Evolutionary conservation across 1,139 yeast species (phyloP).

Genomic region (Pichia cactophila): DNA sequence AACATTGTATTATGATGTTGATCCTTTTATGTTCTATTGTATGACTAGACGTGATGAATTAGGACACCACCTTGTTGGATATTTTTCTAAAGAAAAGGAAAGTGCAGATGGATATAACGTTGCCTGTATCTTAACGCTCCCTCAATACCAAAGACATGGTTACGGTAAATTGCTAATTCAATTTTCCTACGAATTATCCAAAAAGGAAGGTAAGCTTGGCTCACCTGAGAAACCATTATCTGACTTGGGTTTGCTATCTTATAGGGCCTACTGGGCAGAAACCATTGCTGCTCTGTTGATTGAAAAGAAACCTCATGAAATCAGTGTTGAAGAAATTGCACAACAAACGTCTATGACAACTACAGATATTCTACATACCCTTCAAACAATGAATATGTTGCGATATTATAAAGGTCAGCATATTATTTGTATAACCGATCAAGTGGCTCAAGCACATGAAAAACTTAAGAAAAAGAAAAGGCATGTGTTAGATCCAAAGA

Average conservation of each 20-base stretch:
- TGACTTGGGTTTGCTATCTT: slow-evolving; percentile 85
- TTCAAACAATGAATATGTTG: slow-evolving; percentile 83
- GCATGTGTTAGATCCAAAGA: slow-evolving; percentile 66
- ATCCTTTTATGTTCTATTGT: slow-evolving; percentile 89
- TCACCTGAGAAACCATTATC: slow-evolving; percentile 97
- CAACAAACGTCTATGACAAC: slow-evolving; percentile 89
- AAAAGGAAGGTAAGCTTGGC: slow-evolving; percentile 82
- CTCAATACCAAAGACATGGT: slow-evolving; percentile 94
- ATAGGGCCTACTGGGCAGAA: slow-evolving; percentile 96
- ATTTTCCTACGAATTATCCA: slow-evolving; percentile 83
- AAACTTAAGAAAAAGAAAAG: slow-evolving; percentile 65
- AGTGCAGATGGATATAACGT: slow-evolving; percentile 93
- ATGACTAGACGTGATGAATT: slow-evolving; percentile 84
- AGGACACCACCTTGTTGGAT: slow-evolving; percentile 95
- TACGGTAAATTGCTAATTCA: slow-evolving; percentile 87
- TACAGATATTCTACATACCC: slow-evolving; percentile 86
- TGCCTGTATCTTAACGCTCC: slow-evolving; percentile 92
- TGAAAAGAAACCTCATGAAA: slow-evolving; percentile 55
- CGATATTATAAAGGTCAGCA: slow-evolving; percentile 95
- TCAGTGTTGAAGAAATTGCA: slow-evolving; percentile 90
- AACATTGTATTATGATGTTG: slow-evolving; percentile 92
- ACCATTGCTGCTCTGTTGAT: slow-evolving; percentile 68
- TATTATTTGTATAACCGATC: slow-evolving; percentile 84
- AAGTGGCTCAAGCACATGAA: slow-evolving; percentile 69
- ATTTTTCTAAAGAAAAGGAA: slow-evolving; percentile 93